Base-by-base conservation (phyloP, 2,329 filamentous ascomycete genomes). In the Mollisiaceae sp. region DNA sequence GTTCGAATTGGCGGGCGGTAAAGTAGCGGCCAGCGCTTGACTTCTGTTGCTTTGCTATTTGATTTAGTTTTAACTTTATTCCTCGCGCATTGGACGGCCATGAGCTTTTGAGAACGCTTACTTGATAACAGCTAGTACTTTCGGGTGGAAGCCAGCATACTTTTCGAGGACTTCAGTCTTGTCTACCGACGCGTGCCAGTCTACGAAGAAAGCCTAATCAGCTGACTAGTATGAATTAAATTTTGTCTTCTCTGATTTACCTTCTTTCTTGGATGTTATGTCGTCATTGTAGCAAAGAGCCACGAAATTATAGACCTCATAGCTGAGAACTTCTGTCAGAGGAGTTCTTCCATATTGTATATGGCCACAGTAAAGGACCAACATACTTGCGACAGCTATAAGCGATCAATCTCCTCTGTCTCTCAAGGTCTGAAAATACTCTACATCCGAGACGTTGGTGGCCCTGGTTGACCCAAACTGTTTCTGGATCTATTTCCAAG, bases 1-100 rank as follows among this genome's bases (percentile, higher is more conserved):
- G 70, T 70, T 22, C 68, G 59, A 22, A 76, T 71, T 1, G 75
- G 75, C 4, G 70, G 66, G n/a, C 75, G 71, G 82, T 91, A 89
- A 1, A 89, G 74, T 0, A 90, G 75, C 4, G 71, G 69, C 73
- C 74, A 76, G 57, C 72, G 71, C 61, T 75, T 77, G 52, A 75
- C 63, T 8, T 74, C 71, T n/a, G 60, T 74, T 20, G 75, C 73
- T 36, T 82, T 82, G 85, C 71, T 75, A 32, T 35, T 50, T 50
- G 22, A 6, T 27, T 54, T 14, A 27, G 8, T 54, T 8, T 50
- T 20, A 22, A 11, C 24, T 4, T 18, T 1, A 3, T 11, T 11
- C 12, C 15, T 41, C 8, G 38, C 15, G 38, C 4, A 18, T 11
- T 11, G 15, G 2, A 9, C 15, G 18, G 22, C 1, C n/a, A 14